Conservation (phyloP, 2,329 filamentous ascomycete species). For the Alternaria ventricosa region DNA sequence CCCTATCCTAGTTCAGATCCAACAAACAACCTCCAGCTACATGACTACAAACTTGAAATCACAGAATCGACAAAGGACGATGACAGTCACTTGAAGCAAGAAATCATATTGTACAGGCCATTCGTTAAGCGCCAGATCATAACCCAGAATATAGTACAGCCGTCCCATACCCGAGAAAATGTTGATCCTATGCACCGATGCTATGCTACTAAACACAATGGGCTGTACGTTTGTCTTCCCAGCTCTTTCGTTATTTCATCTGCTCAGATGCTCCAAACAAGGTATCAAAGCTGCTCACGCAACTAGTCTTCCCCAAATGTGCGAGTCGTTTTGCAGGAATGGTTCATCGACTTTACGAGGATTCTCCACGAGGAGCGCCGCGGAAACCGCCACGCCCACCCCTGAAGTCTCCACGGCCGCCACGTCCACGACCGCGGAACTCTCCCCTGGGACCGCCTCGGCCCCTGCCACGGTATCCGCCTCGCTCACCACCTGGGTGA, state of each 20-base stretch:
- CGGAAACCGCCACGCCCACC: conserved; percentile 52
- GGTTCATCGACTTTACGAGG: conserved; percentile 19
- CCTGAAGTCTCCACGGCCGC: conserved; percentile 53
- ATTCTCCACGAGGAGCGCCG: conserved; percentile 36
- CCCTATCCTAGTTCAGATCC: not conserved
- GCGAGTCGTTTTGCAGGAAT: conserved; percentile 10
- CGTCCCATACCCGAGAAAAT: conserved; percentile 31
- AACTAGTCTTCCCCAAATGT: not conserved
- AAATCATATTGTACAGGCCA: conserved; percentile 26
- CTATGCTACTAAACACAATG: conserved; percentile 47
- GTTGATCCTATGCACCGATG: conserved; percentile 45
- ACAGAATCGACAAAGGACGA: not conserved
- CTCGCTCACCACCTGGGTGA: conserved; percentile 54
- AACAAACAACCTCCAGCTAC: not conserved
- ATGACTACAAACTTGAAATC: not conserved
- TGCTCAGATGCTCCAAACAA: conserved; percentile 33
- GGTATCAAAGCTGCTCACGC: conserved; percentile 7
- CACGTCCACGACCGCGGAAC: conserved; percentile 50
- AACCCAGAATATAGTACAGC: conserved; percentile 42
- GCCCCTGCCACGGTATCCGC: conserved; percentile 63
- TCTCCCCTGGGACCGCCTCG: conserved; percentile 49
- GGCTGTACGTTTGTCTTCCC: conserved; percentile 38
- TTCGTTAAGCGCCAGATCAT: conserved; percentile 30
- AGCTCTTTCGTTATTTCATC: conserved; percentile 28
- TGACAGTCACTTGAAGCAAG: not conserved